Percentiles rank a stretch among this genome's conserved stretches.
Conservation (phyloP, 2,329 filamentous ascomycete species). For the Microcera coccophila region DNA sequence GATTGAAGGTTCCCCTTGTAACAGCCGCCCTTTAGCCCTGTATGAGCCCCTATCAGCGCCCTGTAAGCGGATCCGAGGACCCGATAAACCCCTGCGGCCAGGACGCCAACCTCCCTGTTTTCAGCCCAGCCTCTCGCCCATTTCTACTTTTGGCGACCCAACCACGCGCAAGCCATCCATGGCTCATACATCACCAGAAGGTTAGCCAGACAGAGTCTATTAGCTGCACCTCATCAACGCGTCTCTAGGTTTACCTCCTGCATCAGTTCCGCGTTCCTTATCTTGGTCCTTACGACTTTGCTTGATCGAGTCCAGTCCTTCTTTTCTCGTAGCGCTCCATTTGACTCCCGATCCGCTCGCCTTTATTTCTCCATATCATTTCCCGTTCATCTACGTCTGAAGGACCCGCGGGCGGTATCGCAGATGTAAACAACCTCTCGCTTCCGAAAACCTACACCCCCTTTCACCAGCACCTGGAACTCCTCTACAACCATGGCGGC, state of each 20-base stretch:
- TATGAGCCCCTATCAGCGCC: constrained; percentile 1
- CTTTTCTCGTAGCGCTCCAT: constrained; percentile 1
- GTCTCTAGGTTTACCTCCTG: constrained; percentile 9
- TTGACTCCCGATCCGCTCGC: constrained; percentile 3
- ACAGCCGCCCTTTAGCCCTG: constrained; percentile 3
- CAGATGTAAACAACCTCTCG: constrained; percentile 24
- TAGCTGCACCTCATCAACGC: constrained; percentile 3
- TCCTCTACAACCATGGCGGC: constrained; percentile 46
- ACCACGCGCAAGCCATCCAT: constrained; percentile 26
- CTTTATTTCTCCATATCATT: constrained; percentile 8
- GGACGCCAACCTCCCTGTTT: constrained; percentile 34
- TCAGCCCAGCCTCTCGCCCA: constrained; percentile 27
- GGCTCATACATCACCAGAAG: not conserved
- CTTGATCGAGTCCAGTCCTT: constrained; percentile 5
- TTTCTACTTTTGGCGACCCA: constrained; percentile 26
- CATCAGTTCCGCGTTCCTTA: not conserved
- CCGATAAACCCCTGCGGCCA: constrained; percentile 23
- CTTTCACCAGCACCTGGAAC: constrained; percentile 9
- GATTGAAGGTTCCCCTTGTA: constrained; percentile 3
- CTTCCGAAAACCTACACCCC: constrained; percentile 1
- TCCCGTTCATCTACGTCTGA: not conserved
- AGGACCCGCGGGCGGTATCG: constrained; percentile 3
- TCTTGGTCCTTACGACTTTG: constrained; percentile 8
- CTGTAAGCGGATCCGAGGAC: constrained; percentile 5
- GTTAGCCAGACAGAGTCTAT: not conserved